Percentiles rank a stretch among this genome's conserved stretches.
Evolutionary conservation across 2,329 filamentous ascomycete genomes (phyloP).

Genomic region (Stagonosporopsis rhizophila): DNA sequence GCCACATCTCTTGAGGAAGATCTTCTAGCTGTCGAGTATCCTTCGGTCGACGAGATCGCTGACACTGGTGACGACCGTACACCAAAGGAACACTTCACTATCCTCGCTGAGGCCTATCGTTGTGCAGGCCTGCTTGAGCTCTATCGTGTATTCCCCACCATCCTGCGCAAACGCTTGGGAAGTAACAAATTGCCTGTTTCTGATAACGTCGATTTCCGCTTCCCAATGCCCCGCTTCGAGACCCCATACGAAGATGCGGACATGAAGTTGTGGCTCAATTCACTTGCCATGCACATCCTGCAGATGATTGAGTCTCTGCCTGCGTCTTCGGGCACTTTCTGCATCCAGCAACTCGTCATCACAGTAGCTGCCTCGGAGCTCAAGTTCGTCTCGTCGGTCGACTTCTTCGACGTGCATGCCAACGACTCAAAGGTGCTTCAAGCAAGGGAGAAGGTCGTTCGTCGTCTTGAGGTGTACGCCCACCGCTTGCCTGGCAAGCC

Average conservation of each 20-base stretch:
- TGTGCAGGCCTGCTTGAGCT: constrained; percentile 62
- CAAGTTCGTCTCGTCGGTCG: constrained; percentile 51
- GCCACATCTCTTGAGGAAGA: constrained; percentile 56
- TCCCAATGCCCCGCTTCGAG: constrained; percentile 44
- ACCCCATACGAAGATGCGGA: constrained; percentile 43
- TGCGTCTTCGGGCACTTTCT: constrained; percentile 61
- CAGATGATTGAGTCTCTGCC: constrained; percentile 59
- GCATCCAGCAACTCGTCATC: constrained; percentile 61
- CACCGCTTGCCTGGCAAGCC: constrained; percentile 61
- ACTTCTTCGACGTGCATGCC: constrained; percentile 49
- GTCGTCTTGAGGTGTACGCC: constrained; percentile 55
- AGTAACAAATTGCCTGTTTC: constrained; percentile 32
- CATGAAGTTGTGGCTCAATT: constrained; percentile 56
- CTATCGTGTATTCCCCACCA: constrained; percentile 62
- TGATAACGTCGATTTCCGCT: constrained; percentile 39
- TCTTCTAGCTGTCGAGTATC: constrained; percentile 56
- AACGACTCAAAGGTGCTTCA: constrained; percentile 55
- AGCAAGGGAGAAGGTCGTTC: constrained; percentile 58
- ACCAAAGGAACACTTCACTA: constrained; percentile 60
- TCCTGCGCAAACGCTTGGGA: constrained; percentile 55
- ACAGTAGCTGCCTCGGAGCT: constrained; percentile 61
- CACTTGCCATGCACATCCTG: constrained; percentile 60
- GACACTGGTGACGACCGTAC: constrained; percentile 62
- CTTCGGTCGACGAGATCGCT: constrained; percentile 56
- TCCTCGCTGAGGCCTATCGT: constrained; percentile 62